phyloP scores from a whole-genome alignment of 805 yeast genomes.

The Debaryomyces tyrocola region DNA sequence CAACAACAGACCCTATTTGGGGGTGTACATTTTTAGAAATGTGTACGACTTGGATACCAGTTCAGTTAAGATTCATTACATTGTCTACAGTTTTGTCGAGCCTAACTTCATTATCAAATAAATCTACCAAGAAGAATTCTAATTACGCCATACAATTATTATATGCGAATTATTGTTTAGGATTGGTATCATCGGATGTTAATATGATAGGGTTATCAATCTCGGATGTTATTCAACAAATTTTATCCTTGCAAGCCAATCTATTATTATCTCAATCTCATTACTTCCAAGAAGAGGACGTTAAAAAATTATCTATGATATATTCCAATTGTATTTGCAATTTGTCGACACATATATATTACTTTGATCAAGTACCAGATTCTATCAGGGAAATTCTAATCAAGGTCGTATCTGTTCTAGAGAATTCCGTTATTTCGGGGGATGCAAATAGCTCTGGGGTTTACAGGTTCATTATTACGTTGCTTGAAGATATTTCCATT shows the following conservation, averaged over 20 bases:
- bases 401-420: slow-evolving; percentile 37
- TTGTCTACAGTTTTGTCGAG: slow-evolving; percentile 45
- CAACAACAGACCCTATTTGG: slow-evolving; percentile 44
- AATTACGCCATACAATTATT: slow-evolving; percentile 31
- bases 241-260: slow-evolving; percentile 50
- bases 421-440: slow-evolving; percentile 8
- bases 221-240: slow-evolving; percentile 67
- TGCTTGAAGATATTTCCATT: slow-evolving; percentile 30
- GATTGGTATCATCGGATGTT: slow-evolving; percentile 71
- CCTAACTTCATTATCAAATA: slow-evolving; percentile 20
- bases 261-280: slow-evolving; percentile 25
- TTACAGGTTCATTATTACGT: slow-evolving; percentile 22
- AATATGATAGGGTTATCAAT: slow-evolving; percentile 87
- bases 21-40: slow-evolving; percentile 56
- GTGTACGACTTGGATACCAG: slow-evolving; percentile 78
- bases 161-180: slow-evolving; percentile 48
- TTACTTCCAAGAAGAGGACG: slow-evolving; percentile 18
- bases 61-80: slow-evolving; percentile 68
- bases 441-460: slow-evolving; percentile 11
- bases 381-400: slow-evolving; percentile 67
- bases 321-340: slow-evolving; percentile 64
- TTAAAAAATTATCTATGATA: slow-evolving; percentile 34
- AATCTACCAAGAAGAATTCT: slow-evolving; percentile 12
- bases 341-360: slow-evolving; percentile 75
- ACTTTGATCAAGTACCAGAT: slow-evolving; percentile 83